Evolutionary conservation across 78 protist species (phyloP), one percentile per base, ranked within the genome.

Genomic region (Dictyostelium citrinum): DNA sequence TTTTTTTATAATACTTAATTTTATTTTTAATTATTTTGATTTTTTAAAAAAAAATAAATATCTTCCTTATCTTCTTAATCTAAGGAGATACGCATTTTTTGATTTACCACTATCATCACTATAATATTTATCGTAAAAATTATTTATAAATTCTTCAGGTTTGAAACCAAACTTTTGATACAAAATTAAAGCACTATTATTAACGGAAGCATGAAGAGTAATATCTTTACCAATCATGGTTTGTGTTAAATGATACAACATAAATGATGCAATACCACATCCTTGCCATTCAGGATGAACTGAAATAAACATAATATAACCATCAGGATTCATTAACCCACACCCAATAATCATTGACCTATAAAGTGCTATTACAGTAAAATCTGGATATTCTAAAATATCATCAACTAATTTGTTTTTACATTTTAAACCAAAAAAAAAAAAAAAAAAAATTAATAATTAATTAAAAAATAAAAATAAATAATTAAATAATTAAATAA

Each of bases 151-250:
- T 79, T 96, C 95, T 58, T 96, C 97, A 7, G 74, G 68, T 45
- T 96, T 96, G 83, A 96, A 96, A 39, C 96, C 97, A 88, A 96
- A 92, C 51, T 55, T 58, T 27, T 91, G 96, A 61, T 96, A 96
- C 64, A 96, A 93, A n/a, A 83, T 27, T 81, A 96, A 83, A 60
- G 97, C 97, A n/a, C 90, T 29, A 67, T 96, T 96, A 9, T 74
- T 90, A 20, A 88, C 79, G 1, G 95, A 81, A n/a, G 93, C 97
- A 33, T 96, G 97, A 9, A 96, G 94, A 8, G 96, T 96, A 11
- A 96, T 64, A 71, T 96, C 97, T 67, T 39, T n/a, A 11, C 91
- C 93, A 14, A 49, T 35, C 93, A 90, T 90, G 27, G 78, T 85
- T 35, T 74, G 96, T 0, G 92, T 51, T 37, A 96, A 29, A 46